Evolutionary conservation across 805 yeast species (phyloP).

Genomic region (Lipomyces yamanashiensis): DNA sequence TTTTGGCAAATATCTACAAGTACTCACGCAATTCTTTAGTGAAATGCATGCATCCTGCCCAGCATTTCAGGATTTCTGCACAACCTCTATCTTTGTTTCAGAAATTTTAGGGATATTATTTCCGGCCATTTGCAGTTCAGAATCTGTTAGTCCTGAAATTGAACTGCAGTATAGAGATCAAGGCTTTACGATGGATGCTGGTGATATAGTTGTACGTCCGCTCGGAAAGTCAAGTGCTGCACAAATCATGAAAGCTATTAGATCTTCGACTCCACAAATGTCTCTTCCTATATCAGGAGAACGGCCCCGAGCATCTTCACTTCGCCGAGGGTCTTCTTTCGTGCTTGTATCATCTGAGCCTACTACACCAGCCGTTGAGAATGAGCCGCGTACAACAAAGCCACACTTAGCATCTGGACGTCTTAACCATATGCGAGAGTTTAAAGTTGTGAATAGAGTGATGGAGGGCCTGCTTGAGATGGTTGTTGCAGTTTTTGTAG

Average conservation of each 20-base stretch:
- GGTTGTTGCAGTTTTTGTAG: constrained; percentile 37
- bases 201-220: constrained; percentile 33
- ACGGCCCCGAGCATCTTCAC: constrained; percentile 33
- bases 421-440: constrained; percentile 18
- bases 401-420: constrained; percentile 6
- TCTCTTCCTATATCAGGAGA: constrained; percentile 3
- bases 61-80: constrained; percentile 35
- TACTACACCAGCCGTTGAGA: not conserved
- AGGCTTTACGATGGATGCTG: constrained; percentile 30
- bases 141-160: constrained; percentile 34
- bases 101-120: constrained; percentile 35
- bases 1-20: constrained; percentile 29
- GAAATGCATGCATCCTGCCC: constrained; percentile 37
- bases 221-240: constrained; percentile 24
- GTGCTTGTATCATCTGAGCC: constrained; percentile 33
- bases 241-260: constrained; percentile 30
- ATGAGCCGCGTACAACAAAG: not conserved
- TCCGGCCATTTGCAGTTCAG: constrained; percentile 35
- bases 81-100: constrained; percentile 31
- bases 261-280: constrained; percentile 6
- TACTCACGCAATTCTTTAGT: constrained; percentile 34
- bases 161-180: constrained; percentile 34
- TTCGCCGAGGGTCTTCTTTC: constrained; percentile 35
- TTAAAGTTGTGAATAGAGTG: constrained; percentile 30
- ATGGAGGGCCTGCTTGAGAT: constrained; percentile 38